A percentile compares a stretch with the other conserved stretches of the same genome.
Evolutionary conservation across 495 filamentous ascomycete genomes (phyloP).

Genomic region (Elaphomyces granulatus): DNA sequence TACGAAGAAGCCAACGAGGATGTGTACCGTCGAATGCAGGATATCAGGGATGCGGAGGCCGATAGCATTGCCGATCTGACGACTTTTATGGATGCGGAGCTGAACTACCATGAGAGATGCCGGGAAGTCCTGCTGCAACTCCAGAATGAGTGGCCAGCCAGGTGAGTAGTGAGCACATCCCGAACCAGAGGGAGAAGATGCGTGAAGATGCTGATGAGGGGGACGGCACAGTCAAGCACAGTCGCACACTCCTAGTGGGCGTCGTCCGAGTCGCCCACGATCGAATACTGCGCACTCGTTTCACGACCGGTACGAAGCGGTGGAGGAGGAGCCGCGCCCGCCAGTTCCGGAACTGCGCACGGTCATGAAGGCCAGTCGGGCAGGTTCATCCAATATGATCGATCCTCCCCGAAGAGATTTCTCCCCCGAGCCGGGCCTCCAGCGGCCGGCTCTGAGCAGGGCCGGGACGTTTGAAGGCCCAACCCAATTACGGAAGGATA

Average conservation of each 20-base stretch:
- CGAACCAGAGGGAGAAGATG: background rate
- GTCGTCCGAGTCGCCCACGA: conserved; percentile 37
- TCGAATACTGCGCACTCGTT: conserved; percentile 50
- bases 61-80: conserved; percentile 73
- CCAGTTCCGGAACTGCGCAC: conserved; percentile 36
- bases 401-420: conserved; percentile 22
- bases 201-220: conserved; percentile 12
- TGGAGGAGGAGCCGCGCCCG: conserved; percentile 41
- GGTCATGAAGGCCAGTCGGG: conserved; percentile 44
- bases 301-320: conserved; percentile 39
- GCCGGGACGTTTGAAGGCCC: conserved; percentile 44
- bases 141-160: conserved; percentile 52
- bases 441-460: conserved; percentile 32
- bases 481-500: conserved; percentile 36
- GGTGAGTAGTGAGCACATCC: conserved; percentile 25
- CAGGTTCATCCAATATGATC: conserved; percentile 18
- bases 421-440: conserved; percentile 14
- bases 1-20: conserved; percentile 95
- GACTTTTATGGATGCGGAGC: conserved; percentile 75
- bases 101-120: conserved; percentile 83
- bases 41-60: conserved; percentile 82
- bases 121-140: conserved; percentile 57
- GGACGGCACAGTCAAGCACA: conserved; percentile 17
- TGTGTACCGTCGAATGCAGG: conserved; percentile 84
- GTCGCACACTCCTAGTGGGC: conserved; percentile 14